Evolutionary conservation across 73 alveolate genomes (phyloP).

Genomic region (Effrenium voratum): DNA sequence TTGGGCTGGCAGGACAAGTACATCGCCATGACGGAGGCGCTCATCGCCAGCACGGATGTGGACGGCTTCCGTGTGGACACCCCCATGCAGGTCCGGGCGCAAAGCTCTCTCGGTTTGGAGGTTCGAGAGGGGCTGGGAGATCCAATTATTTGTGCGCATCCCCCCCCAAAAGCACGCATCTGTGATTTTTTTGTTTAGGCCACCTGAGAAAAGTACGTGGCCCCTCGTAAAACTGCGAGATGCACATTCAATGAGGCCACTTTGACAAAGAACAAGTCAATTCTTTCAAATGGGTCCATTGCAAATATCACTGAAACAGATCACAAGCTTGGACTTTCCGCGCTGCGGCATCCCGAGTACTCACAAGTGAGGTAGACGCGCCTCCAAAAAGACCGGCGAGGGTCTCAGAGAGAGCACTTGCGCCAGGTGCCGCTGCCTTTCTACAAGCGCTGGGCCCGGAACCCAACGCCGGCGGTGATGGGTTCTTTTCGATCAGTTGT

Average conservation of each 20-base stretch:
- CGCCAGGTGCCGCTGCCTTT: conserved; percentile 68
- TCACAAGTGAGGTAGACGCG: no score
- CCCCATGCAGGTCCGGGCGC: conserved; percentile 56
- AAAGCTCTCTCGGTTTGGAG: not conserved
- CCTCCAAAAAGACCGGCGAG: no score
- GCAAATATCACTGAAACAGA: no score
- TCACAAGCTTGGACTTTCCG: no score
- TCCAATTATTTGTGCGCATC: not conserved
- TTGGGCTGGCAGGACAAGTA: conserved; percentile 86
- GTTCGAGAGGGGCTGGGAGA: not conserved
- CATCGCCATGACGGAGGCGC: conserved; percentile 91
- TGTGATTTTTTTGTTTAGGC: no score
- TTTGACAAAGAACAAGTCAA: no score
- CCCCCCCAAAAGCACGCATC: not conserved
- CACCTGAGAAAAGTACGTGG: no score
- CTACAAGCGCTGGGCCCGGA: conserved; percentile 62
- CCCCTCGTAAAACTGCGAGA: no score
- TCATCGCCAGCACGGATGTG: conserved; percentile 67
- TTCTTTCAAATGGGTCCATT: no score
- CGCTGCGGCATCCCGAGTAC: no score
- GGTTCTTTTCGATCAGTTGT: no score
- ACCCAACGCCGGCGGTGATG: not conserved
- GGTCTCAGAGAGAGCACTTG: not conserved
- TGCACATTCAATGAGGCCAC: no score
- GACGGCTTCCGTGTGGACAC: conserved; percentile 93